Evolutionary conservation across 306 rosid species (phyloP).

Genomic region (Vigna nakashimae): DNA sequence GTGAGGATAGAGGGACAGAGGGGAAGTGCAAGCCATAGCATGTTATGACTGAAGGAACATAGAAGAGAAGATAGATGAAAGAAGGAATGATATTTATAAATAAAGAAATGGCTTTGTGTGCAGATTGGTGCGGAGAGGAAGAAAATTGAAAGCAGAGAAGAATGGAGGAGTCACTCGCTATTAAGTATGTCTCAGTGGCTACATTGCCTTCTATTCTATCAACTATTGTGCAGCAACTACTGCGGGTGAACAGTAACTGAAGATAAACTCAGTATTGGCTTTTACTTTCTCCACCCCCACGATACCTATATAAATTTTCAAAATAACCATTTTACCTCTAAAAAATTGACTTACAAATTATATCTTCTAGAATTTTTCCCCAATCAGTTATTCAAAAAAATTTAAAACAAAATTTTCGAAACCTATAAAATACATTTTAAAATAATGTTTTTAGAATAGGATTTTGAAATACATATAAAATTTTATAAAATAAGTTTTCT

Average conservation of each 20-base stretch:
- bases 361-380: too few species aligned
- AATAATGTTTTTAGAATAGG: too few species aligned
- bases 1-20: conserved; percentile 64
- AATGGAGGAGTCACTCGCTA: background rate
- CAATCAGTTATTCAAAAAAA: too few species aligned
- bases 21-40: conserved; percentile 70
- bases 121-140: background rate
- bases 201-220: conserved; percentile 20
- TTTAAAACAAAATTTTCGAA: too few species aligned
- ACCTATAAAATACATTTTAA: too few species aligned
- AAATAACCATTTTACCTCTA: too few species aligned
- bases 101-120: background rate
- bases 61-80: background rate
- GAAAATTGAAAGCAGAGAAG: background rate
- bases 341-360: too few species aligned
- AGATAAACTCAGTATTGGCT: background rate
- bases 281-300: too few species aligned
- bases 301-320: too few species aligned
- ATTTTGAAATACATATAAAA: too few species aligned
- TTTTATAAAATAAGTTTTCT: too few species aligned
- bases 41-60: conserved; percentile 39
- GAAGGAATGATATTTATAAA: background rate
- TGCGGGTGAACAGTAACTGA: background rate
- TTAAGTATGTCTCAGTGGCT: conserved; percentile 6
- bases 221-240: background rate